Base-by-base conservation (phyloP, 1,284 basidiomycete species). In the Laetiporus sulphureus region DNA sequence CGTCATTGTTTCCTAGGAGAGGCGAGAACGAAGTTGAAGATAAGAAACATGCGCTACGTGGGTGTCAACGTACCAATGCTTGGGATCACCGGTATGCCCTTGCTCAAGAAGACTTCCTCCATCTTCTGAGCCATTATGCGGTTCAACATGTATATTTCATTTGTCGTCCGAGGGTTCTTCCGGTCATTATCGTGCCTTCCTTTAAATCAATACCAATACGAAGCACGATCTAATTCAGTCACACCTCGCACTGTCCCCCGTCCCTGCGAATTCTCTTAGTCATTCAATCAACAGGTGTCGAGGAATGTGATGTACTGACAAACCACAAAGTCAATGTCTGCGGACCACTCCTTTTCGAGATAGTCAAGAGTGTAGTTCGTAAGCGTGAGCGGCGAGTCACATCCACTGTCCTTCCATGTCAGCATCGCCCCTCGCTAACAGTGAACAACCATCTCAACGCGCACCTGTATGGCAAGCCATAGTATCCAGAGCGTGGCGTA, bases 111-210 rank as follows among this genome's bases (percentile, higher is more conserved):
- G 45, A 85, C 63, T 38, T 74, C 58, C 46, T 80, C 65, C 81
- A 97, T 91, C 61, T 76, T 79, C 18, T 63, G 58, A 5, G 83
- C 77, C 47, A 92, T 72, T 41, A 72, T 67, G 7, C 76, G 68
- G 58, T 96, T 96, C 38, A 85, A 66, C 4, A 75, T 69, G 54
- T 84, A 86, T 47, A 96, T 94, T 64, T 95, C 92, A 41, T 69
- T 69, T 4, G 79, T 73, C 31, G 90, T 90, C 43, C 93, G 80
- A 32, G 92, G 92, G 8, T 83, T 58, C 47, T 76, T 71, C 43
- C 78, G 75, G 64, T 95, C 92, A 58, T 85, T 90, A 61, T 97
- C 92, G 62, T 94, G 92, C 62, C 92, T 90, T n/a, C n/a, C n/a
- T n/a, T n/a, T n/a, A n/a, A n/a, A n/a, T n/a, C n/a, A n/a, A n/a